Base-by-base conservation (phyloP, 805 yeast species). In the Yarrowia sp. region DNA sequence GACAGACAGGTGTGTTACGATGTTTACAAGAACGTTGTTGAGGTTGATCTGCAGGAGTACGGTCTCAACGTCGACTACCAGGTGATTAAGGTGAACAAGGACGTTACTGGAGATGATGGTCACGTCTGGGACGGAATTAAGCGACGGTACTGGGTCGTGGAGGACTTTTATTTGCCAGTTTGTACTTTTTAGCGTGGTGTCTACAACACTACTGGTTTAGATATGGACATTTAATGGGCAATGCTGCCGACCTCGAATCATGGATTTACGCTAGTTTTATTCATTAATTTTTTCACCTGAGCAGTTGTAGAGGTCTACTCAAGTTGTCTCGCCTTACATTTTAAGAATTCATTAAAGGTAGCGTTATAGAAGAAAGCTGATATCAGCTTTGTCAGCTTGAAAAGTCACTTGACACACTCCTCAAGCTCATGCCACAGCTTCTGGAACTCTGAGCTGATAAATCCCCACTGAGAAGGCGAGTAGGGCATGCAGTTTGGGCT, bases 21-120 rank as follows among this genome's bases (percentile, higher is more conserved):
- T 68, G 97, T 93, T 8, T 92, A 93, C 77, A 86, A 83, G 72
- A 81, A 84, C 68, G 84, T 92, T 62, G 97, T 89, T 4, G 88
- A 85, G 65, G 73, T 89, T 63, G 97, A 92, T 72, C 77, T 92
- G 66, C 77, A 78, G 44, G 89, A 87, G 67, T 91, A 88, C 69
- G 97, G 98, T 1, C 75, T 92, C 70, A 66, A 77, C 33, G 84
- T 90, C 61, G 72, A 77, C n/a, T 92, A 80, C 74, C 72, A 70
- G 61, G 56, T 36, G 10, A 64, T 74, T 51, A 67, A 69, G 14
- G 69, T 74, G 13, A 62, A 72, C 1, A 77, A 76, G 27, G 66
- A 67, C 0, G 67, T 66, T 1, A 62, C 62, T 1, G 35, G 35
- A 13, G 53, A 13, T 7, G 62, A 58, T 21, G 51, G 53, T 0